Conservation (phyloP, 768 basidiomycete genomes). For the Lepiota venenata region DNA sequence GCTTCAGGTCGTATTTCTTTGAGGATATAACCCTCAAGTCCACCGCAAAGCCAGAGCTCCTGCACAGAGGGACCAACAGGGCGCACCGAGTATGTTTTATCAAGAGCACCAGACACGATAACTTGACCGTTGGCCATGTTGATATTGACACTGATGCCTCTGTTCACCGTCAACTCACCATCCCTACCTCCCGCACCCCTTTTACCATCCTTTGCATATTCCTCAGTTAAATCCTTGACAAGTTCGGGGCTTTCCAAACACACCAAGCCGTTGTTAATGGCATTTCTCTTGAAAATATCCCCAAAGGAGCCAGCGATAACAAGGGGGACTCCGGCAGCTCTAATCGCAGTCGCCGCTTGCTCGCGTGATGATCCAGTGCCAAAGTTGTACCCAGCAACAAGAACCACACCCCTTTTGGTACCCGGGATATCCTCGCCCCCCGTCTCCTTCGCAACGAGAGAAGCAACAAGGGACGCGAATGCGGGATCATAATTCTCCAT, state of each 20-base stretch:
- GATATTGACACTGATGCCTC: conserved; percentile 61
- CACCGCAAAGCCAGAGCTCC: conserved; percentile 95
- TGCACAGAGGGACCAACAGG: conserved; percentile 93
- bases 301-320: conserved; percentile 98
- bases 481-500: conserved; percentile 99
- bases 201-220: conserved; percentile 69
- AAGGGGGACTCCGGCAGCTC: conserved; percentile 87
- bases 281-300: conserved; percentile 98
- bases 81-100: conserved; percentile 60
- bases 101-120: conserved; percentile 42
- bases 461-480: conserved; percentile 71
- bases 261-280: conserved; percentile 97
- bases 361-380: conserved; percentile 98
- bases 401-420: conserved; percentile 62
- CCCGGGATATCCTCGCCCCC: conserved; percentile 17
- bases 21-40: conserved; percentile 88
- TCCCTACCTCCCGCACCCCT: conserved; percentile 76
- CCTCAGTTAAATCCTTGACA: conserved; percentile 75
- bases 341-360: conserved; percentile 97
- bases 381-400: conserved; percentile 96
- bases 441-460: conserved; percentile 33
- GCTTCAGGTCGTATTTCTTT: conserved; percentile 55
- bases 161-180: conserved; percentile 83
- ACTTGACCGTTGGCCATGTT: conserved; percentile 72
- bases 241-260: conserved; percentile 92